Base-by-base conservation (phyloP, 176 grass and related monocot species). In the Paspalum notatum region DNA sequence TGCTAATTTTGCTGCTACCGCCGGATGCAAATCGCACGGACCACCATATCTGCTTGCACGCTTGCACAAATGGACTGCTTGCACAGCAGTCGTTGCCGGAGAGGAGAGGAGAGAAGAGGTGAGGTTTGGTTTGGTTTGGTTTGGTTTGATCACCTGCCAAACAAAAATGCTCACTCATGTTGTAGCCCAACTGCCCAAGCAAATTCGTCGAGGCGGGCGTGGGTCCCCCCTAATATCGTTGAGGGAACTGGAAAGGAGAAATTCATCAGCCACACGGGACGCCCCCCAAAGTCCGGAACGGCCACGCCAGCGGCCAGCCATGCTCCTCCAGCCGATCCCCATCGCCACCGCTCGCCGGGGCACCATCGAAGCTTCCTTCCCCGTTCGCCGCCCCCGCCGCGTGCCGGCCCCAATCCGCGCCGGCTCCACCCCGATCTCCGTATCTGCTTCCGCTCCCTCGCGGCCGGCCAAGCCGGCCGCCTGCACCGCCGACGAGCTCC, bases 401-500 rank as follows among this genome's bases (percentile, higher is more conserved):
- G 15, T 64, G 17, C 42, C 70, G 53, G 8, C 16, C 16, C 32
- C 54, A 8, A 53, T 76, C 56, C 82, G 71, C 47, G 22, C 84
- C 42, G 60, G 48, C 74, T 62, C 68, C 9, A 52, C 68, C 65
- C 80, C 79, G 72, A 79, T 87, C 80, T 44, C 78, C 27, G 50
- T 75, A 56, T 72, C 84, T 47, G 38, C 82, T 32, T 63, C 48
- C 15, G 64, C 62, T 43, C 78, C 76, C 87, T 78, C 48, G 67
- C 82, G 40, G 8, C 59, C 59, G 77, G 59, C 44, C 43, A 97
- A 91, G 74, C 88, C 93, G 43, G 24, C 79, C 7, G 73, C 85
- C 27, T 97, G 90, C 80, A 97, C 93, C 9, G 93, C 90, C 22
- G 93, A 97, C 58, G 93, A 97, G 83, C 86, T 97, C 76, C 93